Evolutionary conservation across 352 stramenopile genomes (phyloP).

Genomic region (Pythium brachiatum): DNA sequence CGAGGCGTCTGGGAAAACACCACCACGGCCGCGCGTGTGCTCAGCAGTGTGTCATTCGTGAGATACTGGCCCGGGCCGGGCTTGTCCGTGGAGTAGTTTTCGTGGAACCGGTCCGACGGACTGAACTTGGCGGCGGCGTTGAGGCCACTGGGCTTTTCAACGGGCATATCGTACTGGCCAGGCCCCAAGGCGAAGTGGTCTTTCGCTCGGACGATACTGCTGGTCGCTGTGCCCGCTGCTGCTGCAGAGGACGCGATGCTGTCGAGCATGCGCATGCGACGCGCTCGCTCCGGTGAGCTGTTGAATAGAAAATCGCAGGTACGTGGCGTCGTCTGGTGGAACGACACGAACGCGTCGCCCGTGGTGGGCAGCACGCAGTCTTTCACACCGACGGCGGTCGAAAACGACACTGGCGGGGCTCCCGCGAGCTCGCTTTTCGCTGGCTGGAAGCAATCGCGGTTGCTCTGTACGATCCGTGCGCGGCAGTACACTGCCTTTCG

Average conservation of each 20-base stretch:
- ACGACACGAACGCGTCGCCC: conserved; percentile 39
- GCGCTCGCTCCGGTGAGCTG: conserved; percentile 14
- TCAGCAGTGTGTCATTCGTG: conserved; percentile 33
- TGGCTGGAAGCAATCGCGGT: conserved; percentile 31
- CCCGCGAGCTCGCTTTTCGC: conserved; percentile 12
- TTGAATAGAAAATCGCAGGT: conserved; percentile 37
- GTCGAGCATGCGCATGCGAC: conserved; percentile 23
- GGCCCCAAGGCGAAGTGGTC: conserved; percentile 54
- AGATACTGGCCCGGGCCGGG: conserved; percentile 56
- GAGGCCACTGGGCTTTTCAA: conserved; percentile 20
- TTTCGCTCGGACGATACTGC: conserved; percentile 26
- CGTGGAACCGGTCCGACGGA: conserved; percentile 53
- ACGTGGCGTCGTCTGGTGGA: conserved; percentile 41
- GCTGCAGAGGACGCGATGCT: conserved; percentile 11
- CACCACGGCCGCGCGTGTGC: conserved; percentile 28
- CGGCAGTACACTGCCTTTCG: conserved; percentile 35
- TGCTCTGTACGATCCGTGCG: conserved; percentile 39
- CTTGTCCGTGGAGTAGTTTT: conserved; percentile 35
- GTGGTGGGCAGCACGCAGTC: conserved; percentile 27
- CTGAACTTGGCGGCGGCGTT: conserved; percentile 52
- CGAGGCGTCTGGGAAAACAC: conserved; percentile 57
- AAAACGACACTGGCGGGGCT: conserved; percentile 15
- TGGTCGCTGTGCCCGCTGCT: conserved; percentile 2
- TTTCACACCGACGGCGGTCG: conserved; percentile 23
- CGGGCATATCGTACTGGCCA: conserved; percentile 49